Evolutionary conservation across 2,329 filamentous ascomycete species (phyloP), one percentile per base, ranked within the genome.

Genomic region (Colletotrichum sp.): DNA sequence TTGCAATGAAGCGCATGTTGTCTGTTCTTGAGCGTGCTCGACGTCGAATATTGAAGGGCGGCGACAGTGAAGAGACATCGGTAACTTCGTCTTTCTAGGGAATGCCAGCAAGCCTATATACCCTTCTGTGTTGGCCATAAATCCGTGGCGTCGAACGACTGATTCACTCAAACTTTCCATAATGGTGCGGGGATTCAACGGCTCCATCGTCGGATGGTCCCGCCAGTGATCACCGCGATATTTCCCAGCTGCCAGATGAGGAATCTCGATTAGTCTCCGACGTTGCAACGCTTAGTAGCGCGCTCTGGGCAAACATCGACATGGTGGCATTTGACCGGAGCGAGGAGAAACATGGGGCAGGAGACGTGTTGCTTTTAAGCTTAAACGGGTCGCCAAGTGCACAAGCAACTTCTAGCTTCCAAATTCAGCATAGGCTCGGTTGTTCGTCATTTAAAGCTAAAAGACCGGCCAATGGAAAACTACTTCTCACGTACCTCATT

Each of bases 1-100:
- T 71, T 30, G 70, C 65, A 36, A 55, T 71, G 65, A 77, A 69
- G 28, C 74, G 77, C 77, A 79, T 79, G 5, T n/a, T 59, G 32
- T 30, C 64, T n/a, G 24, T 21, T 28, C 34, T 21, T 59, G 28
- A 16, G 28, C 12, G n/a, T 39, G 62, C n/a, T 30, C 44, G 44
- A 49, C 10, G 44, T 49, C n/a, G 44, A 8, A 0, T 52, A 8
- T 52, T 52, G n/a, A 21, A 52, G 10, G 44, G 44, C 44, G 44
- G 44, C 44, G 44, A 24, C n/a, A 7, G 7, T 21, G 44, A 52
- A 52, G 2, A 52, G n/a, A 1, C 10, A 52, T 12, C 10, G n/a
- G 10, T 12, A 7, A 52, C 39, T 13, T 12, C n/a, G 44, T 52
- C 44, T 52, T 21, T 52, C 10, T 12, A 2, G 44, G n/a, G n/a